Evolutionary conservation across 352 stramenopile genomes (phyloP).

Genomic region (Pythium pyrilobum): DNA sequence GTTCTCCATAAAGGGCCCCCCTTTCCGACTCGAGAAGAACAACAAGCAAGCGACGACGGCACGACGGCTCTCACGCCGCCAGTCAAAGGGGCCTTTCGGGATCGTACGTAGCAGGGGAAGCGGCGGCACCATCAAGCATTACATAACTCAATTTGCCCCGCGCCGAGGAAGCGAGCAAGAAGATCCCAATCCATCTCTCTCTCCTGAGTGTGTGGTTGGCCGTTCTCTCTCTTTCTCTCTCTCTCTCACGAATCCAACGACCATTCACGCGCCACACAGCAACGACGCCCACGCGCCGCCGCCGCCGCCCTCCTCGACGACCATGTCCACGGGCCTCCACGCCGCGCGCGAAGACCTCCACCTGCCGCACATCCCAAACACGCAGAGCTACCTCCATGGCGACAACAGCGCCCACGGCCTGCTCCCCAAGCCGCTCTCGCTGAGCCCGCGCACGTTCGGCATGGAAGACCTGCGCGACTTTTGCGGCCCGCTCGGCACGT

Average conservation of each 20-base stretch:
- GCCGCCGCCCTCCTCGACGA: constrained; percentile 5
- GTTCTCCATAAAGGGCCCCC: constrained; percentile 4
- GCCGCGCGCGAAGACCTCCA: constrained; percentile 65
- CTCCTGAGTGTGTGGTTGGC: not conserved
- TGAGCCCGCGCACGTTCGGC: constrained; percentile 72
- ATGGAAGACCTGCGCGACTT: constrained; percentile 86
- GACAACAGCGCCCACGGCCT: constrained; percentile 24
- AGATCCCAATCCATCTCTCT: not conserved
- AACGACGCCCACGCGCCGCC: not conserved
- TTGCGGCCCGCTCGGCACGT: constrained; percentile 65
- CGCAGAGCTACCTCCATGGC: constrained; percentile 29
- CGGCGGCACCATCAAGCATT: constrained; percentile 33
- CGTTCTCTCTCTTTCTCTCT: not conserved
- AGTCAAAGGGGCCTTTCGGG: constrained; percentile 27
- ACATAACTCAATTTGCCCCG: constrained; percentile 66
- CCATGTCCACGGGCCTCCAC: constrained; percentile 70
- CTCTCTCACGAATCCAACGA: not conserved
- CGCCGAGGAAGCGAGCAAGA: constrained; percentile 4
- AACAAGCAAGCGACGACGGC: constrained; percentile 19
- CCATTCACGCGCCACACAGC: constrained; percentile 11
- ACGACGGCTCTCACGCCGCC: constrained; percentile 5
- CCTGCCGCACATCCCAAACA: constrained; percentile 35
- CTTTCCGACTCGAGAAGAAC: constrained; percentile 17
- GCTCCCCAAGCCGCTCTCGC: constrained; percentile 66
- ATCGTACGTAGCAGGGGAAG: constrained; percentile 13